Percentiles rank a stretch among this genome's conserved stretches.
Evolutionary conservation across 78 protist genomes (phyloP).

Genomic region (Cavenderia fasciculata): DNA sequence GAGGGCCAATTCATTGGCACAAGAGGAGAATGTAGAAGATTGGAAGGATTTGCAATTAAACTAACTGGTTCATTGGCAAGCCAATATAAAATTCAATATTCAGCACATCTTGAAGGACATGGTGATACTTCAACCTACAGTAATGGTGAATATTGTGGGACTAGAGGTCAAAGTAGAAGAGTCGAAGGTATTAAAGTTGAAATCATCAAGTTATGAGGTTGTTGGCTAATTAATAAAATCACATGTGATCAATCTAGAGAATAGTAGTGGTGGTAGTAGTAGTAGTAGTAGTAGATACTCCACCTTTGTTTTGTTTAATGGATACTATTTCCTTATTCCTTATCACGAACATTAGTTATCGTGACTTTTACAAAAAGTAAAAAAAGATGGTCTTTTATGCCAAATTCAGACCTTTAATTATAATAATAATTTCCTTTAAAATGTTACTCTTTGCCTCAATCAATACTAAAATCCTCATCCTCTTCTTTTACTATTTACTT

Average conservation of each 20-base stretch:
- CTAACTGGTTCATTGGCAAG: not conserved
- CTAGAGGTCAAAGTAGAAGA: not conserved
- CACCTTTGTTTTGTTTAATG: too few species aligned
- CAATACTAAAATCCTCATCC: too few species aligned
- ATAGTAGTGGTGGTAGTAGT: not conserved
- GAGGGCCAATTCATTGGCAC: not conserved
- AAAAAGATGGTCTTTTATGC: too few species aligned
- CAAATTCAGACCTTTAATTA: too few species aligned
- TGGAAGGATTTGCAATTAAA: not conserved
- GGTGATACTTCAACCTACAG: not conserved
- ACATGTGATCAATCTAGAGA: not conserved
- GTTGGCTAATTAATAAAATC: not conserved
- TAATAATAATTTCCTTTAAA: too few species aligned
- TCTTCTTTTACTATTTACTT: too few species aligned
- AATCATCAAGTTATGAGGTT: not conserved
- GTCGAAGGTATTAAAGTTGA: not conserved
- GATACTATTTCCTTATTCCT: too few species aligned
- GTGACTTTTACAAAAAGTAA: too few species aligned
- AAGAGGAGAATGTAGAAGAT: not conserved
- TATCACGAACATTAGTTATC: too few species aligned
- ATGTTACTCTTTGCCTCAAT: too few species aligned
- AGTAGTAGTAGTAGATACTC: too few species aligned
- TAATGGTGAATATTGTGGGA: not conserved
- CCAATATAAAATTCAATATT: too few species aligned
- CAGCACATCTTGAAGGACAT: not conserved